These are phyloP conservation scores for Fistulifera solaris DNA, from an alignment of 108 stramenopile species.

Conservation along the genomic window DNA sequence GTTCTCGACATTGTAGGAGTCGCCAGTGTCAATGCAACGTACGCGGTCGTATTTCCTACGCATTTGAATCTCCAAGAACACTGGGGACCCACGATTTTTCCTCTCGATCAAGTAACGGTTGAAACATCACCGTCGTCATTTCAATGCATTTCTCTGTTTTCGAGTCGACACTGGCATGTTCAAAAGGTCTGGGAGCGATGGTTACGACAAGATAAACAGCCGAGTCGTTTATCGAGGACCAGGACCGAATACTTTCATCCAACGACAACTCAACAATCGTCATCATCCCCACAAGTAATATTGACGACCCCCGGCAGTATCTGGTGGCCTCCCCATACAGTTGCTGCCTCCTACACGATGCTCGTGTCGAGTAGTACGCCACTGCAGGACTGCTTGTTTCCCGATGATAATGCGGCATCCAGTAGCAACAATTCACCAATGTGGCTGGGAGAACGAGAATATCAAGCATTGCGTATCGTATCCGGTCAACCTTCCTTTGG, in stretches of 20 bases:
- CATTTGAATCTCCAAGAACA: neutral
- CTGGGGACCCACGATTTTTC: slow-evolving; percentile 26
- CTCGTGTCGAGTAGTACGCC: no score
- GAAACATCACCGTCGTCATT: slow-evolving; percentile 11
- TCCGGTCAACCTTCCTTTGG: slow-evolving; percentile 36
- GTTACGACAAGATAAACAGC: neutral
- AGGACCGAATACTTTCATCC: neutral
- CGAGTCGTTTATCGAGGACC: neutral
- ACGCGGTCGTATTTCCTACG: no score
- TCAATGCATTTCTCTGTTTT: slow-evolving; percentile 33
- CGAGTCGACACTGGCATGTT: slow-evolving; percentile 50
- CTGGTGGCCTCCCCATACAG: no score
- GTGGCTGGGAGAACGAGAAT: slow-evolving; percentile 60
- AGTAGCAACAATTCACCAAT: slow-evolving; percentile 9
- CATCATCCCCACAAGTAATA: neutral
- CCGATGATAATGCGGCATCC: no score
- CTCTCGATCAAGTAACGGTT: slow-evolving; percentile 55
- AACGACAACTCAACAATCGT: neutral
- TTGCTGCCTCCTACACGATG: no score
- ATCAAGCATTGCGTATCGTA: slow-evolving; percentile 71
- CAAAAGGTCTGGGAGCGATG: slow-evolving; percentile 10
- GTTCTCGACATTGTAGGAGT: slow-evolving; percentile 52
- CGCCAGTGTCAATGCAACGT: slow-evolving; percentile 14
- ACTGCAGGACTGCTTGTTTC: no score
- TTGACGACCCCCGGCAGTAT: neutral